Base-by-base conservation (phyloP, 1,284 basidiomycete genomes). In the Ustilago trichophora region DNA sequence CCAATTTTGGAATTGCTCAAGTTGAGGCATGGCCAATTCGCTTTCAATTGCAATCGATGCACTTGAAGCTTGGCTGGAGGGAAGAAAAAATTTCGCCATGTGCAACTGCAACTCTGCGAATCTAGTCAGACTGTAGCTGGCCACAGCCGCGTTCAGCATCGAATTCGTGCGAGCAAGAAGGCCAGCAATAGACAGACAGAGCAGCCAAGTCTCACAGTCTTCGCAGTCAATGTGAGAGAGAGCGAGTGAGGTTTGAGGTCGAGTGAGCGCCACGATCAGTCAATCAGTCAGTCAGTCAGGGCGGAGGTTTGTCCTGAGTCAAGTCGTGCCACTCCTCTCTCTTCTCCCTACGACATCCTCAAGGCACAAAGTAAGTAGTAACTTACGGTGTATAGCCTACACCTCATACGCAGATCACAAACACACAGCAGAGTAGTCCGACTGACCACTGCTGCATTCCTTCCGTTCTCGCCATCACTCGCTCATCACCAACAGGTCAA, bases 341-440 rank as follows among this genome's bases (percentile, higher is more conserved):
- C 55, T 52, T 59, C 55, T 47, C 55, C 32, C 53, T 44, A 63
- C 59, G 66, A 63, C 66, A 69, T 64, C 59, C 66, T 55, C 66
- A 64, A 69, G 66, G 34, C 58, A 37, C 32, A 50, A 19, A 31
- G 58, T 62, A 35, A 54, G 58, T 62, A 54, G 21, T 27, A 35
- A 26, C 40, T 45, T 11, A 25, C 25, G 42, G 32, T 16, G 33
- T 42, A 27, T 18, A 6, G 31, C 16, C 15, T 18, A 22, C 36
- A 38, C 34, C 11, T 4, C 15, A 26, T 9, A 29, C 26, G 38
- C 26, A 46, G 36, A 34, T 5, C 24, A 36, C 10, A 31, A 19
- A 11, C 21, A 36, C 22, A 19, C 31, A 12, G 13, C 21, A 41
- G 38, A 52, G 37, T 36, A 36, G 40, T 29, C 11, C n/a, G 26